Base-by-base conservation (phyloP, 495 filamentous ascomycete genomes). In the Daldinia grandis region DNA sequence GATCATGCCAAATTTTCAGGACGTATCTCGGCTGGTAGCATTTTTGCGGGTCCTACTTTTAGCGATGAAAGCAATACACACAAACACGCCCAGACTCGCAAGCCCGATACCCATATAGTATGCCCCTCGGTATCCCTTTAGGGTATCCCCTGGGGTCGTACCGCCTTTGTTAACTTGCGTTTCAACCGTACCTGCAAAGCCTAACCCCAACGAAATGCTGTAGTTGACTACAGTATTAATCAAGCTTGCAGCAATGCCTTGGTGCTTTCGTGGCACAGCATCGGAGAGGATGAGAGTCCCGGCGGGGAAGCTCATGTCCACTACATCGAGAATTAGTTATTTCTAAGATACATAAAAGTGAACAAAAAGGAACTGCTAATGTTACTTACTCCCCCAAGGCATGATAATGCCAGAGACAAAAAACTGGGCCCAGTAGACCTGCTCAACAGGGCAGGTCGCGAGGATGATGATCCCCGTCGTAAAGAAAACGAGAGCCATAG, bases 351-450 rank as follows among this genome's bases (percentile, higher is more conserved):
- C 12, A 35, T 35, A 21, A 17, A 19, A 19, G 7, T 1, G 8
- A 3, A 17, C 21, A 19, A 47, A 47, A 19, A 21, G 12, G 17
- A 47, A 47, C 8, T 19, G 6, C n/a, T 1, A 19, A 47, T 47
- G 8, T 47, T 47, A 47, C 42, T 47, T 47, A 47, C 42, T 47
- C 30, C 85, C 86, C 80, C 82, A 86, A 3, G 84, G 81, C 33
- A 80, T 85, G 27, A 88, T 66, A 0, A 88, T 0, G 2, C 74
- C 75, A 9, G 80, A 75, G 5, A 87, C 70, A 58, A 89, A 88
- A 0, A 78, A 76, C 57, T 80, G 78, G 9, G 55, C 72, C 78
- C 78, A 80, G 55, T 80, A 86, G 4, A 68, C 81, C 66, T 87
- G 83, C n/a, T 80, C 50, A 9, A 85, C 75, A 2, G 84, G 85